These are phyloP conservation scores for Trichoderma oligosporum DNA, from an alignment of 2,329 filamentous ascomycete genomes.

Conservation along the genomic window DNA sequence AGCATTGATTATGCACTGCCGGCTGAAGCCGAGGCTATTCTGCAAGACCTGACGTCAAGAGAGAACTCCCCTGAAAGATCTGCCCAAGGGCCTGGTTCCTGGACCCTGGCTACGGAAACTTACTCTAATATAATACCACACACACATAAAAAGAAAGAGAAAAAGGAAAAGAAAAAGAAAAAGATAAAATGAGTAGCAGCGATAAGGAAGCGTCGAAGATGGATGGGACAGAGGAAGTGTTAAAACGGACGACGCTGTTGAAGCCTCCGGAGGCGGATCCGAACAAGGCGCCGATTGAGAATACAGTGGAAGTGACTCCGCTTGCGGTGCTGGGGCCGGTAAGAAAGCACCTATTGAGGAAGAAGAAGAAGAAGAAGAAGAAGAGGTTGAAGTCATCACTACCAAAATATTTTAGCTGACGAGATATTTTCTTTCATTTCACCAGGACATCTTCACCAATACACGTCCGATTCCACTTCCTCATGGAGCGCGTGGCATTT, in stretches of 20 bases:
- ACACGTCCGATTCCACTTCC: slow-evolving; percentile 89
- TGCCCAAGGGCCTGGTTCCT: background rate
- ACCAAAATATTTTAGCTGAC: background rate
- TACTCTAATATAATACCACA: too few relatives aligned
- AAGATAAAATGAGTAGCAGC: background rate
- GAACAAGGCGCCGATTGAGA: slow-evolving; percentile 77
- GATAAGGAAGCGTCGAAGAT: background rate
- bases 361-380: background rate
- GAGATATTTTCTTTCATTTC: background rate
- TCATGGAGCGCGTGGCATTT: slow-evolving; percentile 86
- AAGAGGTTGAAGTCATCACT: background rate
- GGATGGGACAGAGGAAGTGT: slow-evolving; percentile 8
- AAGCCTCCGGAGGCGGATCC: slow-evolving; percentile 69
- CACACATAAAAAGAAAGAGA: background rate
- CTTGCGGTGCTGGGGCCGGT: slow-evolving; percentile 72
- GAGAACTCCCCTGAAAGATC: background rate
- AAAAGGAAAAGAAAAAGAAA: background rate
- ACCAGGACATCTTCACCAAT: slow-evolving; percentile 91
- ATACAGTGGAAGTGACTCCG: slow-evolving; percentile 80
- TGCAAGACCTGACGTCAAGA: slow-evolving; percentile 6
- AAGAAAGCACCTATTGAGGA: slow-evolving; percentile 33
- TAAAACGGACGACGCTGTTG: slow-evolving; percentile 44
- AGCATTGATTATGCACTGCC: background rate
- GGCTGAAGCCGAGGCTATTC: slow-evolving; percentile 14
- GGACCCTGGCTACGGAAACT: background rate